These are phyloP conservation scores for Cytospora mali DNA, from an alignment of 2,329 filamentous ascomycete species.

Conservation along the genomic window DNA sequence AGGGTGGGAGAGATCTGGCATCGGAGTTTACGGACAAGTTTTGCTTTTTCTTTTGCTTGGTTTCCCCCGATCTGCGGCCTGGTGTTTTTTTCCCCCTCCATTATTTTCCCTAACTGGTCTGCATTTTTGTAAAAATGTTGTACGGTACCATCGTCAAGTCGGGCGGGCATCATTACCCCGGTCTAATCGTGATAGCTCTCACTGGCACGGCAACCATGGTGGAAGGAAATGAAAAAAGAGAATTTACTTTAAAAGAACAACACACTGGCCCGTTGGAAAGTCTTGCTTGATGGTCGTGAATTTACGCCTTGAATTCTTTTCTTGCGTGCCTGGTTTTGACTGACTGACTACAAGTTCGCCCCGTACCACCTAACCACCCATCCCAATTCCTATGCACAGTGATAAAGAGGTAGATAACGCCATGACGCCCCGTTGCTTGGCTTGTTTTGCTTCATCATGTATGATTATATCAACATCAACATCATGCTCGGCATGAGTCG, in stretches of 20 bases:
- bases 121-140: background rate
- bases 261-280: background rate
- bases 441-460: conserved; percentile 16
- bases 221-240: background rate
- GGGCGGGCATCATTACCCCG: conserved; percentile 9
- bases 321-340: conserved; percentile 2
- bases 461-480: conserved; percentile 22
- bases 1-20: conserved; percentile 25
- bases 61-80: background rate
- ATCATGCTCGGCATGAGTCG: background rate
- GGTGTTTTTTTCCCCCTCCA: background rate
- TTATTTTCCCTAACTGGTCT: background rate
- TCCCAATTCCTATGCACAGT: conserved; percentile 21
- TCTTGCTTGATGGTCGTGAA: conserved; percentile 4
- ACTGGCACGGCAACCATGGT: background rate
- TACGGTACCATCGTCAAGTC: conserved; percentile 9
- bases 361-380: conserved; percentile 6
- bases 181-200: conserved; percentile 2
- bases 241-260: background rate
- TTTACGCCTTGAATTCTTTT: no score
- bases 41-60: background rate
- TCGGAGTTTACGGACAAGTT: conserved; percentile 25
- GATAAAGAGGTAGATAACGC: conserved; percentile 20
- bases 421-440: conserved; percentile 28
- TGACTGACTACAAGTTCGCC: conserved; percentile 6